Conservation (phyloP, 73 alveolate species). For the Tetrahymena borealis region DNA sequence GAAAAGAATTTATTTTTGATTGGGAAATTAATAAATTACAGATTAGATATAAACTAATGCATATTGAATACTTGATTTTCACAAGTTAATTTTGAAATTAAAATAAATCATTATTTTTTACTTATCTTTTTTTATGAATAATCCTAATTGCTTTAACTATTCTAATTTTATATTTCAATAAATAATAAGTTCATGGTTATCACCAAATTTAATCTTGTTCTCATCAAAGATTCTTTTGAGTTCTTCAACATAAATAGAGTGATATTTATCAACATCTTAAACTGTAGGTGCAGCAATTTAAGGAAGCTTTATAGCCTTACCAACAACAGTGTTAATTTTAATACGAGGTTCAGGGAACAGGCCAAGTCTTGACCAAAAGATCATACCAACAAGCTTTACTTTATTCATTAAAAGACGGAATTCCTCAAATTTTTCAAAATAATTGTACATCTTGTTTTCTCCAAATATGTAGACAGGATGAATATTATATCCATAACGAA, state of each 20-base stretch:
- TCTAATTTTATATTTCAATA: not conserved
- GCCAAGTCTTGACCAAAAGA: constrained; percentile 34
- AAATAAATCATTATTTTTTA: no score
- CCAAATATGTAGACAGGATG: constrained; percentile 40
- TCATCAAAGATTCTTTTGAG: not conserved
- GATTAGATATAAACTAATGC: no score
- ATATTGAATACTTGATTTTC: no score
- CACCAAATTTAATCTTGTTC: not conserved
- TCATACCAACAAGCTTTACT: constrained; percentile 11
- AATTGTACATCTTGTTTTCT: constrained; percentile 16
- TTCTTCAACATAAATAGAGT: constrained; percentile 2
- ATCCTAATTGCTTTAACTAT: not conserved
- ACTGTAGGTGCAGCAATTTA: constrained; percentile 19
- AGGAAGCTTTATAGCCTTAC: constrained; percentile 27
- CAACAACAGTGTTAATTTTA: constrained; percentile 9
- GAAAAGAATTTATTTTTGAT: not conserved
- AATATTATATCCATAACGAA: constrained; percentile 18
- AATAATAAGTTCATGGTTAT: not conserved
- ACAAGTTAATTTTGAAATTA: no score
- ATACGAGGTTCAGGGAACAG: constrained; percentile 33
- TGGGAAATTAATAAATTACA: no score
- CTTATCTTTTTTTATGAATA: no score
- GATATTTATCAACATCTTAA: constrained; percentile 38
- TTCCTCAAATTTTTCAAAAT: constrained; percentile 6
- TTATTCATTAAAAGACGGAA: constrained; percentile 26